These are phyloP conservation scores for Phyllosticta citrichinensis DNA, from an alignment of 2,329 filamentous ascomycete genomes.

Conservation along the genomic window DNA sequence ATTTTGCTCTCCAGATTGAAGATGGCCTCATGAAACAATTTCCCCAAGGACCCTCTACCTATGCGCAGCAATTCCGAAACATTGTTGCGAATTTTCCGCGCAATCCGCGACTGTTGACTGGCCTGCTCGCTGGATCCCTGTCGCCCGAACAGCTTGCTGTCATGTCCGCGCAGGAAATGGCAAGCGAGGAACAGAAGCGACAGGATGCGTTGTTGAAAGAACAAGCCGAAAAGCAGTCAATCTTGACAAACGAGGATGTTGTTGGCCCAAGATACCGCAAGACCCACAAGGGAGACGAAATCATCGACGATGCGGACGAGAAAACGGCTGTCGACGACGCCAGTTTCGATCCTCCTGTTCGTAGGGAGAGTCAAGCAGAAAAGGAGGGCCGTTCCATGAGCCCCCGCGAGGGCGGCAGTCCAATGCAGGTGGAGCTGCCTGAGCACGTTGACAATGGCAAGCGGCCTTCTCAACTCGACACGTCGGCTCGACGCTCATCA, in stretches of 20 bases:
- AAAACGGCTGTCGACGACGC: constrained; percentile 34
- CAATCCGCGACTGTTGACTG: constrained; percentile 67
- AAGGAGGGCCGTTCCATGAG: constrained; percentile 16
- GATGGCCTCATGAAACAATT: constrained; percentile 50
- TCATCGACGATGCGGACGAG: constrained; percentile 25
- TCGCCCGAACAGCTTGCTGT: constrained; percentile 67
- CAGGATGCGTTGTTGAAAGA: constrained; percentile 70
- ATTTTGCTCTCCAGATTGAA: constrained; percentile 70
- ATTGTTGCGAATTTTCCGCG: constrained; percentile 82
- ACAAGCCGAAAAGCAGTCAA: constrained; percentile 71
- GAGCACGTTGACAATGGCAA: constrained; percentile 19
- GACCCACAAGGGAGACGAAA: constrained; percentile 5
- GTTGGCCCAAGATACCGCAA: constrained; percentile 50
- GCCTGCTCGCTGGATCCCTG: constrained; percentile 62
- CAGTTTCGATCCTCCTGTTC: constrained; percentile 32
- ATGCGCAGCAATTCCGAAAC: constrained; percentile 58
- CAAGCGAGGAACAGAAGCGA: constrained; percentile 76
- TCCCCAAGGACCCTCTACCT: constrained; percentile 42
- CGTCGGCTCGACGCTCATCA: constrained; percentile 39
- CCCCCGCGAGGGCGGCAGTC: constrained; percentile 13
- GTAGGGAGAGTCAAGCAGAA: constrained; percentile 18
- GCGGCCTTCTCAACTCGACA: constrained; percentile 26
- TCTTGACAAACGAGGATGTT: constrained; percentile 63
- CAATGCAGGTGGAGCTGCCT: constrained; percentile 24
- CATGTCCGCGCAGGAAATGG: constrained; percentile 86